Evolutionary conservation across 257 asterid species (phyloP).

Genomic region (Solanum neorickii): DNA sequence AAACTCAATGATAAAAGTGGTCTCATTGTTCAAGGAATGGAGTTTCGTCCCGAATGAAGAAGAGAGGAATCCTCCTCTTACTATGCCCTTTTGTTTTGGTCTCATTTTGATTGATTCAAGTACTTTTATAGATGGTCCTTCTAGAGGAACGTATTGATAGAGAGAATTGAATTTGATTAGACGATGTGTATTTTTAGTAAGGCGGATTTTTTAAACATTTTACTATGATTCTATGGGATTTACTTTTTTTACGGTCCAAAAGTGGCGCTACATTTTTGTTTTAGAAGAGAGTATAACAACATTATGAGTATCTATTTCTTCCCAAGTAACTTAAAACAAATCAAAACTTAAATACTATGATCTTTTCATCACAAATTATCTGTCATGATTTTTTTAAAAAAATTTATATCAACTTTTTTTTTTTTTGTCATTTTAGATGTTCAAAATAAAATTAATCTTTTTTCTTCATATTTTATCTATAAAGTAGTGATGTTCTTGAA

Average conservation of each 20-base stretch:
- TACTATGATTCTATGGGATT: no score
- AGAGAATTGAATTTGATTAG: neutral
- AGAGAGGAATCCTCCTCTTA: neutral
- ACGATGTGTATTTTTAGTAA: neutral
- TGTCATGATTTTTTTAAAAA: neutral
- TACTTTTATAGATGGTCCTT: neutral
- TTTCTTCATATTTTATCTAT: no score
- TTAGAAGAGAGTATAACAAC: no score
- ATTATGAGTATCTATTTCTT: no score
- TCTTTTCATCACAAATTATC: neutral
- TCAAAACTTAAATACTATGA: neutral
- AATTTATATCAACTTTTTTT: no score
- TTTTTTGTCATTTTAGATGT: neutral
- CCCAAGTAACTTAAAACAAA: no score
- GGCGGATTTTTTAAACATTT: no score
- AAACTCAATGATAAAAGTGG: no score
- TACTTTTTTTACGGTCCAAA: no score
- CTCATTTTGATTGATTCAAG: neutral
- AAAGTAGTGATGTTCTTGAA: no score
- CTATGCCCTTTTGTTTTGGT: neutral
- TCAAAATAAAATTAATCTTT: no score
- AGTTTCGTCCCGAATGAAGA: slow-evolving; percentile 33
- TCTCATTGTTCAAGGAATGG: slow-evolving; percentile 23
- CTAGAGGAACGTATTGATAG: neutral
- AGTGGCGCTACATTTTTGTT: no score